Percentiles rank a stretch among this genome's conserved stretches.
phyloP scores from a whole-genome alignment of 345 rosid species.

The Mercurialis annua region DNA sequence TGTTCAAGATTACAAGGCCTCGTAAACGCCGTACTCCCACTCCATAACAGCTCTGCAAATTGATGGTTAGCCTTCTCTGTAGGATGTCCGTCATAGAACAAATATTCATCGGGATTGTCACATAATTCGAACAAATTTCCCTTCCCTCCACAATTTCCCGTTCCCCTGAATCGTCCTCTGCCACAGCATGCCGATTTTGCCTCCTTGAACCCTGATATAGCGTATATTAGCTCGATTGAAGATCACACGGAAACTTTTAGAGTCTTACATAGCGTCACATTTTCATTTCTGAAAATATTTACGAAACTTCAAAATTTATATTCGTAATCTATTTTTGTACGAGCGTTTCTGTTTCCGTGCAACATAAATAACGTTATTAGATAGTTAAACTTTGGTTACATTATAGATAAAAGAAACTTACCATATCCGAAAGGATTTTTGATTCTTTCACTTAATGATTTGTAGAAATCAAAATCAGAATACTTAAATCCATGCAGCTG shows the following conservation, averaged over 20 bases:
- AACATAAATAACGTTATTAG: too few species aligned
- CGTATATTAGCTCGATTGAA: too few species aligned
- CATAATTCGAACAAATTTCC: neutral
- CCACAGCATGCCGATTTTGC: conserved; percentile 31
- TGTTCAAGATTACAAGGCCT: conserved; percentile 19
- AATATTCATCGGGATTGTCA: conserved; percentile 7
- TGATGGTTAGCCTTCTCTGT: conserved; percentile 14
- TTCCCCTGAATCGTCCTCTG: conserved; percentile 15
- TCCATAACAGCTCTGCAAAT: conserved; percentile 23
- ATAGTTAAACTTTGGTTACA: too few species aligned
- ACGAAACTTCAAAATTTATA: too few species aligned
- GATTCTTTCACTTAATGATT: neutral
- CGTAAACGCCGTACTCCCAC: neutral
- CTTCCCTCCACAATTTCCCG: neutral
- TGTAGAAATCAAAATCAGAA: conserved; percentile 16
- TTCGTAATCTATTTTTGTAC: too few species aligned
- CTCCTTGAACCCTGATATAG: conserved; percentile 21
- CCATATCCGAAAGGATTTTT: conserved; percentile 24
- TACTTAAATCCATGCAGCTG: conserved; percentile 12
- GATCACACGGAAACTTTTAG: neutral
- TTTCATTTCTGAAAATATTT: too few species aligned
- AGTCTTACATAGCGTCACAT: too few species aligned
- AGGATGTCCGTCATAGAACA: conserved; percentile 25
- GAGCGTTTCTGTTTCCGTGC: too few species aligned
- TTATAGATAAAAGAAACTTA: neutral